A percentile compares a stretch with the other conserved stretches of the same genome.
Conservation (phyloP, 2,329 filamentous ascomycete species). For the Aplosporella prunicola region DNA sequence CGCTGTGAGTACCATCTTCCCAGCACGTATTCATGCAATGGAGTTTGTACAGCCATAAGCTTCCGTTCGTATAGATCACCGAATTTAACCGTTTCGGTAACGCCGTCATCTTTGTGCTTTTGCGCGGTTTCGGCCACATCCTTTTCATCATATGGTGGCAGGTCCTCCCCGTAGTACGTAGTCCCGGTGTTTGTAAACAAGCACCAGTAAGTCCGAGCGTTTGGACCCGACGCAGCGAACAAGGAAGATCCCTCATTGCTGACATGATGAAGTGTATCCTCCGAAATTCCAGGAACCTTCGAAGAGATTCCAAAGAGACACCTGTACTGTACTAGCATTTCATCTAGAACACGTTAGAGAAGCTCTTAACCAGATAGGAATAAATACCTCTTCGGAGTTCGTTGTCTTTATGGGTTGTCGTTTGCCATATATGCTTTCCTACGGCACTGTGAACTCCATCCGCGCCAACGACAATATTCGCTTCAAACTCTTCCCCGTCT, state of each 20-base stretch:
- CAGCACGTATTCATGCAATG: not conserved
- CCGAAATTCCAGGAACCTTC: not conserved
- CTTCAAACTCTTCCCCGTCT: conserved; percentile 5
- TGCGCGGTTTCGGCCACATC: not conserved
- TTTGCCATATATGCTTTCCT: not conserved
- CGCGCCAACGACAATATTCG: conserved; percentile 5
- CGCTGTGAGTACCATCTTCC: not conserved
- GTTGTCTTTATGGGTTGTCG: not conserved
- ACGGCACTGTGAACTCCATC: conserved; percentile 8
- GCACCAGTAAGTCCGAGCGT: conserved; percentile 1
- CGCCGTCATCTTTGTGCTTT: not conserved
- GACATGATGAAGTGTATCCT: not conserved
- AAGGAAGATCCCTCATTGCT: not conserved
- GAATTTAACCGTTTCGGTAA: not conserved
- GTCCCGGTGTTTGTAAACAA: not conserved
- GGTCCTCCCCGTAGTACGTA: not conserved
- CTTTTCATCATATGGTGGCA: not conserved
- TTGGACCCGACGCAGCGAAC: not conserved
- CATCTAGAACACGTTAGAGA: not conserved
- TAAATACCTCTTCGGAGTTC: not conserved
- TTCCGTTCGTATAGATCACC: not conserved
- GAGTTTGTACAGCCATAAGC: not conserved
- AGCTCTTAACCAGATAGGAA: too few species aligned
- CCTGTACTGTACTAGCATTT: not conserved
- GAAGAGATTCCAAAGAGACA: conserved; percentile 3